A percentile compares a stretch with the other conserved stretches of the same genome.
Evolutionary conservation across 2,329 filamentous ascomycete species (phyloP).

Genomic region (Gnomoniopsis sp.): DNA sequence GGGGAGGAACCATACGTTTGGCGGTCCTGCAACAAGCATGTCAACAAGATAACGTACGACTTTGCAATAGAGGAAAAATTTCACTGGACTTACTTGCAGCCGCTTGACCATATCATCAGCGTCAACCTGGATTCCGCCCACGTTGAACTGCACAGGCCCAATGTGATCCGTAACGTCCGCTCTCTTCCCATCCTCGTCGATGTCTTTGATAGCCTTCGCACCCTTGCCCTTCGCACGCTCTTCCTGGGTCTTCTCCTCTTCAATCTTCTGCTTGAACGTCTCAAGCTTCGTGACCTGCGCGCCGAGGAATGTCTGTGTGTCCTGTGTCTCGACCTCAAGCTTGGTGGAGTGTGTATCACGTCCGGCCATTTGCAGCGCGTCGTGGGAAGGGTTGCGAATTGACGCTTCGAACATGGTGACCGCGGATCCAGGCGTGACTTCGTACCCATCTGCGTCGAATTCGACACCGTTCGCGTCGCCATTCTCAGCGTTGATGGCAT

Average conservation of each 20-base stretch:
- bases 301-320: slow-evolving; percentile 74
- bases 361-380: slow-evolving; percentile 54
- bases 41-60: neutral
- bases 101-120: slow-evolving; percentile 89
- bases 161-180: slow-evolving; percentile 72
- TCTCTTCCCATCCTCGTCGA: slow-evolving; percentile 30
- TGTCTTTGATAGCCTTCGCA: slow-evolving; percentile 35
- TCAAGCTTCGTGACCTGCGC: slow-evolving; percentile 76
- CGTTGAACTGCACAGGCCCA: slow-evolving; percentile 94
- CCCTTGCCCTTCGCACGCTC: slow-evolving; percentile 46
- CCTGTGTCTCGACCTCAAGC: slow-evolving; percentile 64
- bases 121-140: slow-evolving; percentile 95
- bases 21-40: slow-evolving; percentile 48
- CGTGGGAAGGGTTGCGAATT: slow-evolving; percentile 70
- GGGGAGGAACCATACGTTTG: slow-evolving; percentile 49
- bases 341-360: slow-evolving; percentile 40
- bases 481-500: slow-evolving; percentile 17
- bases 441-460: slow-evolving; percentile 25
- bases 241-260: slow-evolving; percentile 38
- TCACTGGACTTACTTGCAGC: slow-evolving; percentile 64
- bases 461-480: slow-evolving; percentile 21
- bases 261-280: slow-evolving; percentile 53
- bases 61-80: neutral
- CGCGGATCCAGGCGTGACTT: slow-evolving; percentile 51
- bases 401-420: slow-evolving; percentile 75